Evolutionary conservation across 2,329 filamentous ascomycete species (phyloP), one percentile per base, ranked within the genome.

Genomic region (Aureobasidium pullulans): DNA sequence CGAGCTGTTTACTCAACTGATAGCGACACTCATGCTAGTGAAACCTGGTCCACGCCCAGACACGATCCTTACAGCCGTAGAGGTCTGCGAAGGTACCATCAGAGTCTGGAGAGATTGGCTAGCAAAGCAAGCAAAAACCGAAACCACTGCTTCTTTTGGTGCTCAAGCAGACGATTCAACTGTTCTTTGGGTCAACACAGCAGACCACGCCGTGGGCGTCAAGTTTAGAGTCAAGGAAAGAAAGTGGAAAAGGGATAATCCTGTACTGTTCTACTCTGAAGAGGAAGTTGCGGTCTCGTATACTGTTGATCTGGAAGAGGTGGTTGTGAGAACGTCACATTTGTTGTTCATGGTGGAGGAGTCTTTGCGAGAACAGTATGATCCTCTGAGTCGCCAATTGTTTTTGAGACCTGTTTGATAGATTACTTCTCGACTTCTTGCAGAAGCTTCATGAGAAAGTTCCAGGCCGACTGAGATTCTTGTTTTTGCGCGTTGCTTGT

Each of bases 71-170:
- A 85, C 80, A 66, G 83, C 84, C 62, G 80, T 86, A 54, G 84
- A 83, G 43, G 76, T 93, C 40, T 81, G 83, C 57, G 85, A 91
- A 59, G 77, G 85, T 1, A 81, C 90, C 5, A 75, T 90, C 40
- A 80, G 89, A 31, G 77, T 94, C 0, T 92, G 84, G 79, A 81
- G 88, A 56, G 76, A 85, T 15, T 94, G 89, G 89, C 75, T 94
- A 37, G 77, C 77, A 6, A 72, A 77, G 29, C 76, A 75, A 46
- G 60, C 44, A 13, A 56, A 60, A 13, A 63, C 47, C 63, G 68
- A 60, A 6, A 15, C 53, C 31, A 34, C 34, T 37, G 11, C 28
- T 8, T 36, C 36, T 4, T 40, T 11, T 34, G 1, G 15, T 31
- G 1, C 29, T 23, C 29, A n/a, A 13, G 65, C 57, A 9, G 64